A percentile compares a stretch with the other conserved stretches of the same genome.
phyloP scores from a whole-genome alignment of 257 asterid species.

The Forsythia suspensa region DNA sequence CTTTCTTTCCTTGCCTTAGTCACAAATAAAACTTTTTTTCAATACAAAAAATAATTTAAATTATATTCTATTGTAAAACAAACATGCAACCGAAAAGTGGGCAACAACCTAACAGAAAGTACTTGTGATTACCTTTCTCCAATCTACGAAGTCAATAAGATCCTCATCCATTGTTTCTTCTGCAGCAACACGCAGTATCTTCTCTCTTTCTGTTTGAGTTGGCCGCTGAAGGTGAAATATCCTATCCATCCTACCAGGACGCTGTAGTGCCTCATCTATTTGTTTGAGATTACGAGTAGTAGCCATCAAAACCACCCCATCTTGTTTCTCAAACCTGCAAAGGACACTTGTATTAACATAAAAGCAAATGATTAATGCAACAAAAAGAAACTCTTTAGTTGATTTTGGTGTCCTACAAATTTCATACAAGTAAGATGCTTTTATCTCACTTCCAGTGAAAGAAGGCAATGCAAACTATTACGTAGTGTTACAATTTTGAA shows the following conservation, averaged over 20 bases:
- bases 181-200: constrained; percentile 69
- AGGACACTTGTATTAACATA: background rate
- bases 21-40: background rate
- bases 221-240: constrained; percentile 93
- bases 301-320: constrained; percentile 98
- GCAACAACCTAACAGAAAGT: constrained; percentile 16
- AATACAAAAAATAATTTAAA: constrained; percentile 5
- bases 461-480: background rate
- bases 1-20: background rate
- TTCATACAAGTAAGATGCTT: background rate
- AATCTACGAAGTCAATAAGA: constrained; percentile 76
- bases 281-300: constrained; percentile 87
- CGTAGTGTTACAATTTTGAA: background rate
- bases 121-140: constrained; percentile 70
- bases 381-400: background rate
- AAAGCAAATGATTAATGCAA: constrained; percentile 22
- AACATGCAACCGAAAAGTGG: constrained; percentile 7
- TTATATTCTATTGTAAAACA: constrained; percentile 4
- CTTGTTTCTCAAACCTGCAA: constrained; percentile 94
- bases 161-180: constrained; percentile 92
- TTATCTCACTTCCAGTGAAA: constrained; percentile 1
- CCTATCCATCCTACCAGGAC: constrained; percentile 99
- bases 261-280: constrained; percentile 88
- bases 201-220: constrained; percentile 84
- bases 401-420: constrained; percentile 9